Conservation (phyloP, 2,329 filamentous ascomycete genomes). For the Claviceps sp. region DNA sequence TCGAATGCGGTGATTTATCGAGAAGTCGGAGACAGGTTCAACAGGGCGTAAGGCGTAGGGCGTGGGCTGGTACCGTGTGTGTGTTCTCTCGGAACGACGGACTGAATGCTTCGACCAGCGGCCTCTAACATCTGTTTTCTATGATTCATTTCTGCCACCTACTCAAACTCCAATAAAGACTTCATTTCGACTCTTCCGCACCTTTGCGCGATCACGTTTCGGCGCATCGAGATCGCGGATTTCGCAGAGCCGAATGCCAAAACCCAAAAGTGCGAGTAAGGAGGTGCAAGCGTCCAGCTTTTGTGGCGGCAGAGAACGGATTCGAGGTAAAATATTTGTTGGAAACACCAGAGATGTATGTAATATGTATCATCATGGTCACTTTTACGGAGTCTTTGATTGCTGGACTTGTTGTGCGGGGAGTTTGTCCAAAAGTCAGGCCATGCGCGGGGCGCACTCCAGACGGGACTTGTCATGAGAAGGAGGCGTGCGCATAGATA, state of each 20-base stretch:
- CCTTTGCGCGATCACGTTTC: neutral
- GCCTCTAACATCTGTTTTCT: too few relatives aligned
- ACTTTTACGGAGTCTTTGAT: slow-evolving; percentile 45
- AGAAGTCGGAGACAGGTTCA: too few relatives aligned
- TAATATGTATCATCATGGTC: slow-evolving; percentile 43
- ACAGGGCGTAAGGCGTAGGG: too few relatives aligned
- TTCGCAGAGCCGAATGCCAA: slow-evolving; percentile 4
- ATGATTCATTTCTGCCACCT: too few relatives aligned
- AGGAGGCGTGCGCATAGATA: too few relatives aligned
- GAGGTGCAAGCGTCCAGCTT: slow-evolving; percentile 26
- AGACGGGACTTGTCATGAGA: slow-evolving; percentile 25
- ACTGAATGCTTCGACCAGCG: too few relatives aligned
- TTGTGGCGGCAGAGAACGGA: slow-evolving; percentile 32
- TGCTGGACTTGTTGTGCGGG: slow-evolving; percentile 22
- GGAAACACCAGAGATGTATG: slow-evolving; percentile 54
- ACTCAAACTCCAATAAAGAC: neutral
- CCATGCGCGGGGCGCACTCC: slow-evolving; percentile 46
- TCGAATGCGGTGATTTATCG: too few relatives aligned
- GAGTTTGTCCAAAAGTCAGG: slow-evolving; percentile 45
- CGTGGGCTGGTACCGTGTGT: too few relatives aligned
- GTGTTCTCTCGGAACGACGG: too few relatives aligned
- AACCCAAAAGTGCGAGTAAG: slow-evolving; percentile 36
- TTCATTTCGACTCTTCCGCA: slow-evolving; percentile 26
- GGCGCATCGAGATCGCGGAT: neutral
- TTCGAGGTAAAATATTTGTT: slow-evolving; percentile 40